Evolutionary conservation across 371 early-diverging fungal genomes (phyloP).

Genomic region (Fennellomyces sp.): DNA sequence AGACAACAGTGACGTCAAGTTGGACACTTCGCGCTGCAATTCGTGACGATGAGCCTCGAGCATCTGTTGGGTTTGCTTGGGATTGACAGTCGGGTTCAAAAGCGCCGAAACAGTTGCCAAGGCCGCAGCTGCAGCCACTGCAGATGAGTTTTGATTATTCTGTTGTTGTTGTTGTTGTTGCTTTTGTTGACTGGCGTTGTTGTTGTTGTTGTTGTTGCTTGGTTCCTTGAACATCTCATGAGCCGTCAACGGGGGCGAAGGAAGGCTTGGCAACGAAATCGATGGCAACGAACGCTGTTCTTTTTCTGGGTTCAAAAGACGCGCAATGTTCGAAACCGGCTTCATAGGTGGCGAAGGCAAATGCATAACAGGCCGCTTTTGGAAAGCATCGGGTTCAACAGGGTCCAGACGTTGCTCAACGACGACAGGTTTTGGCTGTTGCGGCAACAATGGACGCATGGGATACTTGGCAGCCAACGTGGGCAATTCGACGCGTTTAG

Average conservation of each 20-base stretch:
- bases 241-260: slow-evolving; percentile 40
- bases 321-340: slow-evolving; percentile 36
- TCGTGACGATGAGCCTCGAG: slow-evolving; percentile 66
- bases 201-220: slow-evolving; percentile 2
- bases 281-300: slow-evolving; percentile 13
- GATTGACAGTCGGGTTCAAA: slow-evolving; percentile 29
- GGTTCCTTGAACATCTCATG: slow-evolving; percentile 26
- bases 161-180: slow-evolving; percentile 12
- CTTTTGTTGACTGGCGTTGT: slow-evolving; percentile 5
- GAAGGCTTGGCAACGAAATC: slow-evolving; percentile 31
- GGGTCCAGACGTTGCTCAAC: slow-evolving; percentile 17
- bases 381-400: slow-evolving; percentile 44
- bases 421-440: slow-evolving; percentile 7
- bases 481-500: slow-evolving; percentile 27
- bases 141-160: slow-evolving; percentile 1
- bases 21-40: slow-evolving; percentile 62
- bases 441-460: slow-evolving; percentile 32
- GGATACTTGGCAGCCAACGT: slow-evolving; percentile 8
- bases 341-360: slow-evolving; percentile 46
- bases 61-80: slow-evolving; percentile 41
- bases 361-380: slow-evolving; percentile 23
- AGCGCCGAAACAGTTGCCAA: slow-evolving; percentile 34
- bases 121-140: slow-evolving; percentile 24
- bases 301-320: slow-evolving; percentile 33
- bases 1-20: slow-evolving; percentile 58